Evolutionary conservation across 495 filamentous ascomycete genomes (phyloP).

Genomic region (Letharia columbiana): DNA sequence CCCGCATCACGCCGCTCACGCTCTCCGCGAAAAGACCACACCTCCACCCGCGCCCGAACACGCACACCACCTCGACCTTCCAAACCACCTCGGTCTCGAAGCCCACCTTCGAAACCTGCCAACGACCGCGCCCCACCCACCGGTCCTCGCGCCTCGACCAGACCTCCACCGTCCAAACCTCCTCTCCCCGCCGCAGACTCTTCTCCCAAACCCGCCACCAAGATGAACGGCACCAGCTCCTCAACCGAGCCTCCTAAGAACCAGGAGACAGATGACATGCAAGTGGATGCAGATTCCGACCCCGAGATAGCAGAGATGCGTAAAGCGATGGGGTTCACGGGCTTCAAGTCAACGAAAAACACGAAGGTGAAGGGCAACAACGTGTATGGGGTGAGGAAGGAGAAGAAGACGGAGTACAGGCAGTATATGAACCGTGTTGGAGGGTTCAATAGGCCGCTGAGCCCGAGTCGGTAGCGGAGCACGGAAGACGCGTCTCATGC

Average conservation of each 20-base stretch:
- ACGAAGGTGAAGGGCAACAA: slow-evolving; percentile 89
- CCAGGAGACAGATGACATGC: slow-evolving; percentile 30
- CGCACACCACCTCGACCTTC: slow-evolving; percentile 33
- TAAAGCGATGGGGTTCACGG: slow-evolving; percentile 77
- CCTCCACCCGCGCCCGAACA: slow-evolving; percentile 33
- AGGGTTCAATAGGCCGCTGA: slow-evolving; percentile 89
- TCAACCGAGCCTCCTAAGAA: slow-evolving; percentile 31
- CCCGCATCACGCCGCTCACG: slow-evolving; percentile 37
- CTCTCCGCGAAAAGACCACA: slow-evolving; percentile 26
- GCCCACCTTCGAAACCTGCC: slow-evolving; percentile 28
- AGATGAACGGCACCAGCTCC: slow-evolving; percentile 16
- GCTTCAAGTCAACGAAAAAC: slow-evolving; percentile 79
- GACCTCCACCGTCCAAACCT: slow-evolving; percentile 1
- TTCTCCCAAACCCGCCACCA: slow-evolving; percentile 10
- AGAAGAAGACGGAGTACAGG: slow-evolving; percentile 90
- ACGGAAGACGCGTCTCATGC: background rate
- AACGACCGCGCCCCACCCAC: slow-evolving; percentile 20
- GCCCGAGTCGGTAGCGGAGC: slow-evolving; percentile 34
- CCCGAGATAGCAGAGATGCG: slow-evolving; percentile 68
- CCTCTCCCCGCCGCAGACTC: slow-evolving; percentile 20
- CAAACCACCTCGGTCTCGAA: slow-evolving; percentile 28
- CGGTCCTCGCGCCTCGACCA: slow-evolving; percentile 11
- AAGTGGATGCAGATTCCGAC: slow-evolving; percentile 45
- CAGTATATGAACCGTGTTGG: slow-evolving; percentile 99
- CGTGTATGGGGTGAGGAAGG: slow-evolving; percentile 74